These are phyloP conservation scores for Capronia epimyces DNA, from an alignment of 2,329 filamentous ascomycete genomes.

Conservation along the genomic window DNA sequence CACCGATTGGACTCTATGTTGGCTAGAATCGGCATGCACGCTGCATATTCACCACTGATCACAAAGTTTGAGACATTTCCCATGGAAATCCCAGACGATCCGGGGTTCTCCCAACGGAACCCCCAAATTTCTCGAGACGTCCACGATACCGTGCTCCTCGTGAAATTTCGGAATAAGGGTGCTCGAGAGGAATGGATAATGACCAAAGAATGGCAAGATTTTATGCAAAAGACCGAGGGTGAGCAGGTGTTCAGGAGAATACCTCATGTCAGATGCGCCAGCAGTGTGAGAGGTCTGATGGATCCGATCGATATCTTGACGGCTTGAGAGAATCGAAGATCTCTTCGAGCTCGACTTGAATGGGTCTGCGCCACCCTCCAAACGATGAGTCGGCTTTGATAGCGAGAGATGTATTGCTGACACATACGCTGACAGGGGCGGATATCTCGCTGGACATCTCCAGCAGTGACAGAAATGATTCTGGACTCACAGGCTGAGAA, in stretches of 20 bases:
- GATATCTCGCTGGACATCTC: too few relatives aligned
- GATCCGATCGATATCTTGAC: conserved; percentile 29
- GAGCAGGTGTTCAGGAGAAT: conserved; percentile 29
- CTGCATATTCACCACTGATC: conserved; percentile 27
- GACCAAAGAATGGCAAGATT: conserved; percentile 30
- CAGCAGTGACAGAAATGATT: too few relatives aligned
- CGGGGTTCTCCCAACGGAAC: conserved; percentile 5
- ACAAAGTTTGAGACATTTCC: conserved; percentile 30
- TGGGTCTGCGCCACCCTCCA: too few relatives aligned
- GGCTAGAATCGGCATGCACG: conserved; percentile 28
- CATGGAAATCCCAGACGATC: conserved; percentile 27
- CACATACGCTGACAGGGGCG: too few relatives aligned
- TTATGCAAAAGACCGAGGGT: conserved; percentile 29
- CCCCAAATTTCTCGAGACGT: conserved; percentile 23
- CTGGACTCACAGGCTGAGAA: too few relatives aligned
- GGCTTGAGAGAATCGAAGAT: conserved; percentile 9
- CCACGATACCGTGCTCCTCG: conserved; percentile 30
- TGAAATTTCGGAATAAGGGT: conserved; percentile 29
- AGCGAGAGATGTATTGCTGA: too few relatives aligned
- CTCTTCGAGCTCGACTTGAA: neutral
- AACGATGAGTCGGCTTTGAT: too few relatives aligned
- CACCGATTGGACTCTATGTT: conserved; percentile 30
- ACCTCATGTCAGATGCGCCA: conserved; percentile 32
- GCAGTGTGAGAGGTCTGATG: conserved; percentile 30
- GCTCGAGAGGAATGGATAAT: conserved; percentile 29